Evolutionary conservation across 2,329 filamentous ascomycete species (phyloP), one percentile per base, ranked within the genome.

Genomic region (Fusarium ambrosium): DNA sequence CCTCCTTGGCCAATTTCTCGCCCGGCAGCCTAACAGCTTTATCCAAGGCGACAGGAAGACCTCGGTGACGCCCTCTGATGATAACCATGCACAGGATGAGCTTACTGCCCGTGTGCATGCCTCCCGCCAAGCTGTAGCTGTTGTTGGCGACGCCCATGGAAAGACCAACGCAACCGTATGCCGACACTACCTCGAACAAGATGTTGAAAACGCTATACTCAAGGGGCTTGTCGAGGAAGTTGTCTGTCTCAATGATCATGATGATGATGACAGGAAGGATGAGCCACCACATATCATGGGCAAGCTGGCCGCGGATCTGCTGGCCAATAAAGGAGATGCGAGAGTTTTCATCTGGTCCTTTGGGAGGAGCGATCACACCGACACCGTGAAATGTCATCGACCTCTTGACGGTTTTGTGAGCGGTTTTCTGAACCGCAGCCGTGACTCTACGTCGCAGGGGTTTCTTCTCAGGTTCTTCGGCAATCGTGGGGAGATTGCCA

Each of bases 281-380:
- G 16, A 93, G 88, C 84, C 87, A 90, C 91, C 91, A 93, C 18
- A 93, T 84, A 77, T 93, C 92, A 79, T 93, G 90, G 34, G 90
- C 89, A 2, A 93, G 86, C 79, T 93, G 91, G 7, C 88, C 87
- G n/a, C 89, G 88, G 24, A 92, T 84, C 78, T 93, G 90, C 70
- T 89, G 86, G 45, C 85, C 84, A 16, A 90, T 82, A 63, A 89
- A 89, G 70, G 85, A 86, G 64, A 84, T 82, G 16, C 83, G 85
- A 9, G 84, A 86, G 55, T 80, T 78, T 22, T 80, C 61, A 55
- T 73, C 78, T 24, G 73, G 75, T 34, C 81, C 71, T 66, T 76
- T 77, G 39, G 72, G 68, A 0, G 72, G 72, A 41, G 70, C 64
- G 16, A 59, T 69, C 39, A 82, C 85, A 22, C 86, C 86, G 6